Base-by-base conservation (phyloP, 2,329 filamentous ascomycete genomes). In the Trichoderma sp. region DNA sequence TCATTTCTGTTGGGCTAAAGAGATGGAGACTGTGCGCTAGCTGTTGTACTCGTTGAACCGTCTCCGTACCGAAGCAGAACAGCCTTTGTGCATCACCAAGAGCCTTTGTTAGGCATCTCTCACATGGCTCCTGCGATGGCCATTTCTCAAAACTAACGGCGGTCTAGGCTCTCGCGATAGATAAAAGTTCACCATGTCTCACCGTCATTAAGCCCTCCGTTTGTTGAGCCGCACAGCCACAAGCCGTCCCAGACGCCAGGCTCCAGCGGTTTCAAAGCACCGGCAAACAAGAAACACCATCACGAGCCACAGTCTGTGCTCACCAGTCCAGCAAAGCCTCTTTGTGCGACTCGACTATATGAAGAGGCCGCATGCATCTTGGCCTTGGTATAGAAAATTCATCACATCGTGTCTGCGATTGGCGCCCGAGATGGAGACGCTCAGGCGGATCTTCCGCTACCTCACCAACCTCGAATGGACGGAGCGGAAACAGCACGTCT, bases 241-340 rank as follows among this genome's bases (percentile, higher is more conserved):
- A 32, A 21, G 14, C n/a, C 39, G 16, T 13, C 7, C 30, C 46
- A 64, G 10, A 24, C 46, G 3, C 11, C 54, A 66, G 63, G 64
- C 64, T 66, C 16, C 64, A 66, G 64, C 64, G 24, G 59, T 66
- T 26, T 49, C 37, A 10, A 37, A 39, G 64, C 64, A 21, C 24
- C 58, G 39, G 26, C 60, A 55, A 6, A 39, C 16, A 37, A 26
- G 7, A 14, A 14, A 28, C 18, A 13, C 34, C 3, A 37, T 49
- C 46, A 49, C 46, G 46, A 49, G 46, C 18, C 30, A 24, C 26
- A 5, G 14, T 37, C 55, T 58, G 55, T 58, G 28, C 55, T 32
- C 54, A 28, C 30, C 13, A 1, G 43, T n/a, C 4, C 18, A 43
- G 14, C 16, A n/a, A 28, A 8, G 7, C 8, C 5, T 21, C 24